Evolutionary conservation across 2,329 filamentous ascomycete species (phyloP), one percentile per base, ranked within the genome.

Genomic region (Epichloe amarillans): DNA sequence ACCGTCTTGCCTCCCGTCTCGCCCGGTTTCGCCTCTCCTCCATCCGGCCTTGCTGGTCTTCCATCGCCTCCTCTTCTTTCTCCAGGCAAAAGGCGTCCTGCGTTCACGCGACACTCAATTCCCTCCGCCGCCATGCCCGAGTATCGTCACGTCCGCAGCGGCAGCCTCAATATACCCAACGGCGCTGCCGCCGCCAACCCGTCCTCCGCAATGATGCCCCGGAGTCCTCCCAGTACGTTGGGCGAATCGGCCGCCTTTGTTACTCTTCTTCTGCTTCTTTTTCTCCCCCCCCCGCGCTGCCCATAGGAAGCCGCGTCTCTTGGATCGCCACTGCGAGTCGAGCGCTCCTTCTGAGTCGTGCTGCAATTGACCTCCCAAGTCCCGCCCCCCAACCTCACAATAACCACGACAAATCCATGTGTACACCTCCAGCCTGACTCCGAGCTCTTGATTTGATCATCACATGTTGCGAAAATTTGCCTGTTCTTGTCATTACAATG

Each of bases 201-300:
- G 50, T 47, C 52, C 10, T 47, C 52, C 2, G 51, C 58, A 50
- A 59, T 63, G 61, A 58, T 61, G 55, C 77, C 80, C 45, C 69
- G 79, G 59, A 83, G 79, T 65, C 80, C 80, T 56, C 79, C 80
- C 30, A 82, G 78, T 79, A 53, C 35, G 35, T 53, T 21, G 19
- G 26, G 36, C 21, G 26, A 45, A 14, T 19, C 6, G 19, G 19
- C 38, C 33, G 33, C 40, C 40, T 38, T 39, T 33, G 15, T 35
- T 14, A 7, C 8, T 30, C 7, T 30, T 30, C 10, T 30, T 30
- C 3, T 30, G 8, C 7, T 26, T 41, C 19, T 41, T 46, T 23
- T 23, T 2, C 6, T 1, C 23, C 6, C 23, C 6, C 6, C 23
- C 23, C 6, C 4, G 8, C 12, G 12, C 11, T 35, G 14, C 23